phyloP scores from a whole-genome alignment of 1,284 basidiomycete species.

The Apiotrichum akiyoshidainum region DNA sequence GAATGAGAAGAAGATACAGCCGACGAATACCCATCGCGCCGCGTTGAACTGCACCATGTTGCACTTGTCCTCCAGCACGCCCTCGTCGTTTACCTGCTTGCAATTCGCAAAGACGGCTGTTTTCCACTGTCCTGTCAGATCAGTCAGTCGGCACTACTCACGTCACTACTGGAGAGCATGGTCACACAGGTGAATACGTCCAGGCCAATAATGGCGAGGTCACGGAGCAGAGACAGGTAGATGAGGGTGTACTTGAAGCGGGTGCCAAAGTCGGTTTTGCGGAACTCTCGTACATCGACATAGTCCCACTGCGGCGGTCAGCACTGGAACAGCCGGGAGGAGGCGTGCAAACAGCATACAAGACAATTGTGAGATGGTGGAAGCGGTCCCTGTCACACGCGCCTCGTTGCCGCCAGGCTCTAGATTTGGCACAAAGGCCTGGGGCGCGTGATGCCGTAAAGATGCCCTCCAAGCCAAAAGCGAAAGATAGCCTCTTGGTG shows the following conservation, averaged over 20 bases:
- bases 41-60: constrained; percentile 83
- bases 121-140: neutral
- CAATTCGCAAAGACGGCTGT: constrained; percentile 1
- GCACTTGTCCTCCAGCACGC: constrained; percentile 68
- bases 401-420: too few relatives aligned
- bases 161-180: constrained; percentile 77
- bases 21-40: constrained; percentile 94
- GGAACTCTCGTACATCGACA: constrained; percentile 83
- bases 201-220: constrained; percentile 89
- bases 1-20: constrained; percentile 97
- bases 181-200: constrained; percentile 98
- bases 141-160: neutral
- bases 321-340: too few relatives aligned
- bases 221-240: constrained; percentile 88
- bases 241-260: constrained; percentile 88
- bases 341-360: too few relatives aligned
- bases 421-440: too few relatives aligned
- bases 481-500: neutral
- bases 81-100: constrained; percentile 56
- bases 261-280: constrained; percentile 78
- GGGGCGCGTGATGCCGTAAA: too few relatives aligned
- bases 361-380: too few relatives aligned
- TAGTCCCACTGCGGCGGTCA: constrained; percentile 77
- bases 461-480: too few relatives aligned
- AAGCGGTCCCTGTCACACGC: too few relatives aligned